Percentiles rank a stretch among this genome's conserved stretches.
Conservation (phyloP, 2,329 filamentous ascomycete species). For the Fusarium miscanthi region DNA sequence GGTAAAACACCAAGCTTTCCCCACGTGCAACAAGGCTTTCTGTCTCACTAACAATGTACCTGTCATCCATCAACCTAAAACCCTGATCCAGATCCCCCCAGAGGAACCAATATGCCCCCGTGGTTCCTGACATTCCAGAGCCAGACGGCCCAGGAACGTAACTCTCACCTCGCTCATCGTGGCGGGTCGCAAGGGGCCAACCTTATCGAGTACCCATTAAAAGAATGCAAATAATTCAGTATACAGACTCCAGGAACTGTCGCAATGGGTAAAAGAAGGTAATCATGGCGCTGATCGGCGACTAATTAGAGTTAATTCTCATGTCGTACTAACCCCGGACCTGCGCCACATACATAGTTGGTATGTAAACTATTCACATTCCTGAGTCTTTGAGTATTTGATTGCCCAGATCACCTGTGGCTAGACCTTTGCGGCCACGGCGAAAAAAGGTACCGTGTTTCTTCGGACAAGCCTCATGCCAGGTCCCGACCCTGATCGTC, state of each 20-base stretch:
- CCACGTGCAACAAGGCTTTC: neutral
- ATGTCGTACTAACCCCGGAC: neutral
- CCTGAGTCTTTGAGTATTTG: neutral
- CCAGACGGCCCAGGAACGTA: neutral
- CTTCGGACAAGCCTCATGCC: neutral
- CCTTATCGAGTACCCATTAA: neutral
- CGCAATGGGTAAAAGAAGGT: neutral
- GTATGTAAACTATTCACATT: neutral
- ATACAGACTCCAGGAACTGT: neutral
- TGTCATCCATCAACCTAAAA: neutral
- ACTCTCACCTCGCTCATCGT: neutral
- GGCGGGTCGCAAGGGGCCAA: neutral
- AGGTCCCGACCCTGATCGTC: conserved; percentile 13
- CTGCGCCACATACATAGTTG: conserved; percentile 14
- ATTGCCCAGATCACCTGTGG: neutral
- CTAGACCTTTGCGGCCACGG: conserved; percentile 17
- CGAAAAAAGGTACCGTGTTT: neutral
- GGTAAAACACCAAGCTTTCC: neutral
- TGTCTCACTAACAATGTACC: neutral
- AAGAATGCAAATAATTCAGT: neutral
- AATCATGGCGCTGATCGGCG: neutral
- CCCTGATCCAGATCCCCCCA: neutral
- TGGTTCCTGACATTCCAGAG: neutral
- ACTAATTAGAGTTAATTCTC: neutral
- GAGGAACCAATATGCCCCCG: neutral